Conservation (phyloP, 2,329 filamentous ascomycete genomes). For the Colletotrichum costaricense region DNA sequence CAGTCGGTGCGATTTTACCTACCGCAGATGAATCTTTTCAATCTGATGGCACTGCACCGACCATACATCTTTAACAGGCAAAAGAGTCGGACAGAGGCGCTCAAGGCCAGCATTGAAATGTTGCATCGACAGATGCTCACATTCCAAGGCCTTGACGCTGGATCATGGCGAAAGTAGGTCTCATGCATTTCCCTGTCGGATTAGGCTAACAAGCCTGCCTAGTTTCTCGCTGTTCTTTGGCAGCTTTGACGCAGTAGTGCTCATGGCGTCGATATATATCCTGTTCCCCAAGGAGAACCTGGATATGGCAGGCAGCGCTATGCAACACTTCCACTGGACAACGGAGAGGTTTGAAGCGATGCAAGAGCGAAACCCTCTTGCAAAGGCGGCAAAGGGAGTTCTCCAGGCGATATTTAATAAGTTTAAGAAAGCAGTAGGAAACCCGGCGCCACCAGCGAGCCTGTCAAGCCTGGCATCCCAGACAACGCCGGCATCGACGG, state of each 20-base stretch:
- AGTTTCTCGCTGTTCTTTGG: constrained; percentile 70
- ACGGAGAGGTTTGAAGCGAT: constrained; percentile 69
- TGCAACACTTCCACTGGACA: constrained; percentile 70
- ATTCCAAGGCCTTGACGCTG: constrained; percentile 59
- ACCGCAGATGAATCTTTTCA: constrained; percentile 61
- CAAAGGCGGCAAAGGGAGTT: constrained; percentile 65
- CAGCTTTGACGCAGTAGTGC: constrained; percentile 72
- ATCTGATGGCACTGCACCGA: constrained; percentile 69
- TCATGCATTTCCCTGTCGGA: background rate
- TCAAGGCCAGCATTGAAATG: constrained; percentile 66
- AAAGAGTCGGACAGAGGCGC: constrained; percentile 64
- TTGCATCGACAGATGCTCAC: constrained; percentile 64
- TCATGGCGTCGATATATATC: constrained; percentile 71
- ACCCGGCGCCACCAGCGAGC: constrained; percentile 35
- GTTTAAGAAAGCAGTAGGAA: constrained; percentile 61
- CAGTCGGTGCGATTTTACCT: constrained; percentile 56
- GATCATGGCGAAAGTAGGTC: constrained; percentile 58
- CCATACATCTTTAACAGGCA: constrained; percentile 71
- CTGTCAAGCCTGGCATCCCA: constrained; percentile 26
- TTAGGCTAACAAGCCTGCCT: background rate
- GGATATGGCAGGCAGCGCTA: constrained; percentile 57
- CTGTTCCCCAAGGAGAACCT: constrained; percentile 67
- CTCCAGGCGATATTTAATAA: constrained; percentile 65
- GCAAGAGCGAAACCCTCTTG: constrained; percentile 63
- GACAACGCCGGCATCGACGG: constrained; percentile 35